A percentile compares a stretch with the other conserved stretches of the same genome.
Conservation (phyloP, 2,329 filamentous ascomycete genomes). For the Beauveria sp. region DNA sequence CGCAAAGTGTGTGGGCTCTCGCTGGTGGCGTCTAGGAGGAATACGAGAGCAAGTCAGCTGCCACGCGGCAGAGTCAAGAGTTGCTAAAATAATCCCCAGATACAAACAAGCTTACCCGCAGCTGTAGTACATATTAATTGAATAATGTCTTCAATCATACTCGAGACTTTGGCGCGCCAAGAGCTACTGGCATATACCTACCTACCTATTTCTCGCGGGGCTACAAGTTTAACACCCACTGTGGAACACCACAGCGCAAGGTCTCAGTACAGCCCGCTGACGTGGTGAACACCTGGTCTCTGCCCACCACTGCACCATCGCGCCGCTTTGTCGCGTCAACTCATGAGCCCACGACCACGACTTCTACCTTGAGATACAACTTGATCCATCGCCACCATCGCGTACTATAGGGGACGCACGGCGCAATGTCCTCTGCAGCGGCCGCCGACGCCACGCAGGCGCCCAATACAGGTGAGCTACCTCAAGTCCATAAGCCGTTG, state of each 20-base stretch:
- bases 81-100: no score
- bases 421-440: slow-evolving; percentile 32
- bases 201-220: neutral
- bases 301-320: slow-evolving; percentile 1
- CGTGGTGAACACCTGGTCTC: slow-evolving; percentile 2
- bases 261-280: neutral
- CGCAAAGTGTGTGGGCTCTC: no score
- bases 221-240: neutral
- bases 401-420: neutral
- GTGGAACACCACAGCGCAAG: neutral
- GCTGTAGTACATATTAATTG: neutral
- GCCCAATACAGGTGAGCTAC: slow-evolving; percentile 28
- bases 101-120: neutral
- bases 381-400: neutral
- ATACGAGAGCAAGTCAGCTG: no score
- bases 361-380: slow-evolving; percentile 19
- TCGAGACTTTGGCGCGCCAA: neutral
- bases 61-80: no score
- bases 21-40: no score
- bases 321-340: slow-evolving; percentile 9
- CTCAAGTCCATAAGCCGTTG: neutral
- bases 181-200: neutral
- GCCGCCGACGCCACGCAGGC: slow-evolving; percentile 28
- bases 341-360: slow-evolving; percentile 5
- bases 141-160: neutral